Evolutionary conservation across 306 rosid species (phyloP).

Genomic region (Fragaria vesca): DNA sequence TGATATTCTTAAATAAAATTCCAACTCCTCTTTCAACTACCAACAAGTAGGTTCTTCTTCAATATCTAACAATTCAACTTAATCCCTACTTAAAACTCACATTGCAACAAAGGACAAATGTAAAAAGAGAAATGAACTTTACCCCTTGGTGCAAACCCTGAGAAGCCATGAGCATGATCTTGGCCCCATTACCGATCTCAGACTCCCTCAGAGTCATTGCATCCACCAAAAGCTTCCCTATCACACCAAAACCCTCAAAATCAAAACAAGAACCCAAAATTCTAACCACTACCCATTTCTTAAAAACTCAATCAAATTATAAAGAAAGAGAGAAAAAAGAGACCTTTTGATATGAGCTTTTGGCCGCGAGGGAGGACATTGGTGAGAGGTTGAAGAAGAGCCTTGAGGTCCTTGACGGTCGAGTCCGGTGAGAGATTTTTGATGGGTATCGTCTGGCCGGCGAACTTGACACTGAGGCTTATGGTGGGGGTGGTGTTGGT

Average conservation of each 20-base stretch:
- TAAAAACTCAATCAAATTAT: neutral
- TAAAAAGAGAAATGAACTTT: neutral
- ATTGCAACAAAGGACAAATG: neutral
- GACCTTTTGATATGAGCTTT: slow-evolving; percentile 90
- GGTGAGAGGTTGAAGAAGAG: slow-evolving; percentile 76
- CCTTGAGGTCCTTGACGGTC: slow-evolving; percentile 67
- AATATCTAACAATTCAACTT: neutral
- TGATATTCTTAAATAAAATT: neutral
- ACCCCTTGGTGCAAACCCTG: slow-evolving; percentile 99
- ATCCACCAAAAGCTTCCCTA: slow-evolving; percentile 88
- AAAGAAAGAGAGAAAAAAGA: slow-evolving; percentile 6
- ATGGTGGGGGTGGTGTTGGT: slow-evolving; percentile 17
- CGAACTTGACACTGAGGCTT: slow-evolving; percentile 64
- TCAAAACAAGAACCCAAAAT: neutral
- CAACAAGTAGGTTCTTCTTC: neutral
- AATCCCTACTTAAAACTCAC: neutral
- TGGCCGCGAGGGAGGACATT: slow-evolving; percentile 92
- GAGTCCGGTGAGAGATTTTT: slow-evolving; percentile 50
- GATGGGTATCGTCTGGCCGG: slow-evolving; percentile 52
- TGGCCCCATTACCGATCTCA: slow-evolving; percentile 62
- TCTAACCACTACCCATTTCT: neutral
- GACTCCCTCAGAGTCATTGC: slow-evolving; percentile 56
- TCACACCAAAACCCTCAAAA: slow-evolving; percentile 24
- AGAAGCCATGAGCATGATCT: slow-evolving; percentile 89
- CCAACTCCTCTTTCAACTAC: neutral